Evolutionary conservation across 345 rosid species (phyloP).

Genomic region (Eucalyptus victrix): DNA sequence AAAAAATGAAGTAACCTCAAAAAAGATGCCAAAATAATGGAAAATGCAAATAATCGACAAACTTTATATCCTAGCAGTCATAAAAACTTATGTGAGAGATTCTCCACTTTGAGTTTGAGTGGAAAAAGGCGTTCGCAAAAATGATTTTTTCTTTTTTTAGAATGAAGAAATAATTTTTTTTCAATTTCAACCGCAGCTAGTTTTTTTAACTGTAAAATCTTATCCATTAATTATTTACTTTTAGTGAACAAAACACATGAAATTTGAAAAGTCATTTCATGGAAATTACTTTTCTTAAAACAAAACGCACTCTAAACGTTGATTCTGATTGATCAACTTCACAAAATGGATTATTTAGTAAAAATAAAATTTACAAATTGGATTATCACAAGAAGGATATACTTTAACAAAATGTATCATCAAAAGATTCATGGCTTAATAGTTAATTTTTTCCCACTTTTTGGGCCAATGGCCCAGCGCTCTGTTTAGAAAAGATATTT

Average conservation of each 20-base stretch:
- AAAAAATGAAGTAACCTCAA: neutral
- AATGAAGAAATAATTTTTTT: neutral
- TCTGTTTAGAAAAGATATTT: neutral
- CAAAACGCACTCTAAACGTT: neutral
- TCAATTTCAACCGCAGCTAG: rapidly evolving
- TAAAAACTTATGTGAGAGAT: neutral
- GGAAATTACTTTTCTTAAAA: neutral
- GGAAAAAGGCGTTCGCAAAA: neutral
- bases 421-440: neutral
- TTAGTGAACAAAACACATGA: neutral
- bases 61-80: neutral
- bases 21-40: neutral
- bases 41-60: neutral
- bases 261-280: neutral
- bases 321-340: neutral
- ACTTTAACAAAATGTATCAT: neutral
- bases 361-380: neutral
- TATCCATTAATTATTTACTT: neutral
- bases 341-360: neutral
- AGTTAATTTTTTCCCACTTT: neutral
- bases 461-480: neutral
- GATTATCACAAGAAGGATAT: neutral
- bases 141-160: neutral
- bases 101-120: rapidly evolving
- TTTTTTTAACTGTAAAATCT: neutral